Evolutionary conservation across 2,329 filamentous ascomycete species (phyloP).

Genomic region (Aspergillus melleus): DNA sequence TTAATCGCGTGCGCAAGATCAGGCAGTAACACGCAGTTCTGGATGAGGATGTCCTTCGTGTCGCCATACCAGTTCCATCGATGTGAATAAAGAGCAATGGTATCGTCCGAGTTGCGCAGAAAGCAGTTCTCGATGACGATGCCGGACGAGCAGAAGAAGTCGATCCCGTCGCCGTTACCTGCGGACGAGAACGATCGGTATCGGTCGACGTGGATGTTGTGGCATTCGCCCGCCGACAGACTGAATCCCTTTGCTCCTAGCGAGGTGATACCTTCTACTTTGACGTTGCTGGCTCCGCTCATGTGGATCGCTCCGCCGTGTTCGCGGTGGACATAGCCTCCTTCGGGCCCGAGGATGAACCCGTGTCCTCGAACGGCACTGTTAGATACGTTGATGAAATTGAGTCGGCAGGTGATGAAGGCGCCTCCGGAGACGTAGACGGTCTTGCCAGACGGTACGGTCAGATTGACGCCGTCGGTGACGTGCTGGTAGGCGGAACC

Average conservation of each 20-base stretch:
- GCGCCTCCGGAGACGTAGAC: not conserved
- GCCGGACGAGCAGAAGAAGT: slow-evolving; percentile 15
- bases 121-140: slow-evolving; percentile 33
- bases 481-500: not conserved
- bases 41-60: slow-evolving; percentile 34
- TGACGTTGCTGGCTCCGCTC: not conserved
- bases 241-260: slow-evolving; percentile 1
- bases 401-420: not conserved
- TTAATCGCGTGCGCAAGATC: slow-evolving; percentile 39
- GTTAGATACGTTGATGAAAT: slow-evolving; percentile 1
- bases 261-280: not conserved
- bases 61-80: slow-evolving; percentile 14
- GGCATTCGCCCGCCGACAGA: not conserved
- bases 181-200: slow-evolving; percentile 25
- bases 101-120: slow-evolving; percentile 40
- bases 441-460: not conserved
- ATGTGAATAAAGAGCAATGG: slow-evolving; percentile 24
- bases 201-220: not conserved
- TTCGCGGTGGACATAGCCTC: slow-evolving; percentile 1
- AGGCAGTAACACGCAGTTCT: slow-evolving; percentile 30
- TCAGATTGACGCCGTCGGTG: not conserved
- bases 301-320: slow-evolving; percentile 2
- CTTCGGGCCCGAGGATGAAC: not conserved
- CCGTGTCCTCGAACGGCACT: slow-evolving; percentile 1
- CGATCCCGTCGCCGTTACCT: slow-evolving; percentile 23